Evolutionary conservation across 2,329 filamentous ascomycete species (phyloP).

Genomic region (Pseudogymnoascus sp.): DNA sequence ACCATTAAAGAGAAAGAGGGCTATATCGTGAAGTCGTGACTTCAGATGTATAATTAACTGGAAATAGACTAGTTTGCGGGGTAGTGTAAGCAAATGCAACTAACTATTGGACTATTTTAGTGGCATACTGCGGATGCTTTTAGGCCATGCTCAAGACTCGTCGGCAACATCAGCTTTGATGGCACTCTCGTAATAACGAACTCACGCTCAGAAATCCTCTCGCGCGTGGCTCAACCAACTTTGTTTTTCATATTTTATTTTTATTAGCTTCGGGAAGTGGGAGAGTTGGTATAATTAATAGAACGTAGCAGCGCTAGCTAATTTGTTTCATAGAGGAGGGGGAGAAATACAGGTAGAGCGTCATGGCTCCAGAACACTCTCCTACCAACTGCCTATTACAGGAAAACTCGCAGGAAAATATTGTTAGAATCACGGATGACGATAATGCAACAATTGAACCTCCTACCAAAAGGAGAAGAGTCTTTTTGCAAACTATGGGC

Average conservation of each 20-base stretch:
- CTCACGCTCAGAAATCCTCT: neutral
- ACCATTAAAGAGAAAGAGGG: neutral
- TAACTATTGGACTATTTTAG: neutral
- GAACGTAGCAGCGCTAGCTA: neutral
- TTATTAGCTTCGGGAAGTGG: neutral
- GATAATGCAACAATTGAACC: neutral
- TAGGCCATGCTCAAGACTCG: neutral
- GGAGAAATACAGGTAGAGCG: neutral
- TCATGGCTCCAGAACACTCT: neutral
- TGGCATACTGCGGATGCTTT: neutral
- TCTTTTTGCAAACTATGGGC: conserved; percentile 13
- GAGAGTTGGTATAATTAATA: neutral
- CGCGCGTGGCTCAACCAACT: neutral
- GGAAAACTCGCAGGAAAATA: neutral
- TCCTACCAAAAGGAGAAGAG: conserved; percentile 10
- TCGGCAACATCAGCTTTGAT: neutral
- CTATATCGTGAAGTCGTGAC: neutral
- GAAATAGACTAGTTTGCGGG: neutral
- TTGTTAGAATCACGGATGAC: neutral
- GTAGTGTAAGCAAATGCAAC: neutral
- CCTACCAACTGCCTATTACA: neutral
- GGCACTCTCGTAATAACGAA: neutral
- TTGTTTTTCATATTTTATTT: neutral
- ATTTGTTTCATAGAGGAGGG: neutral
- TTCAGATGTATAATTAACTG: neutral